Evolutionary conservation across 2,329 filamentous ascomycete species (phyloP), one percentile per base, ranked within the genome.

Genomic region (Alternaria atra): DNA sequence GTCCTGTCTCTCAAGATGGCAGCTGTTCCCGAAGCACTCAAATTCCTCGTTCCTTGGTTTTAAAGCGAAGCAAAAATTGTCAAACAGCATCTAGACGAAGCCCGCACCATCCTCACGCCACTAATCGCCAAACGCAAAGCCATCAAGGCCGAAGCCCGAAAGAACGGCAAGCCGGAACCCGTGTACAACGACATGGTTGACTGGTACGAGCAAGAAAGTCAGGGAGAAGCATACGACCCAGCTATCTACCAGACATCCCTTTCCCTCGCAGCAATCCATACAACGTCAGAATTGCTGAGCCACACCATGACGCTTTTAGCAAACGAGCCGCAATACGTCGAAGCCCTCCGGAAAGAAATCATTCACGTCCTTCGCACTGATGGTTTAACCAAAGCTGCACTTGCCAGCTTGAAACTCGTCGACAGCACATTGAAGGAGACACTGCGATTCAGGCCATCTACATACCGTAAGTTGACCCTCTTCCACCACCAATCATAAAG

Each of bases 401-500:
- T 59, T 1, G 10, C 20, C 1, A 44, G 44, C 2, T 10, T 50
- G 15, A 55, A 34, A 3, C 23, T 59, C 3, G 13, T 59, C 6
- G 43, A 59, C 17, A 55, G 50, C 15, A 20, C 43, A 2, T 7
- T 54, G 6, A 58, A 54, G n/a, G 42, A 55, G 20, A 6, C 43
- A 10, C 50, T 55, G 13, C 20, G 43, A 6, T 25, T 29, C 0
- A 50, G 10, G 0, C 50, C 56, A 2, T 20, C 6, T 13, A 10
- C 42, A 12, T 23, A 23, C 2, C 9, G 50, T 54, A 40, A 32
- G 50, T 23, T 4, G 20, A 20, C 20, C 20, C 20, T 2, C 32
- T 6, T 8, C 15, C 34, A 0, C n/a, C 5, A 3, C 7, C n/a
- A 2, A 17, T 2, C 6, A 2, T 2, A 4, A 1, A 7, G 3